Base-by-base conservation (phyloP, 768 basidiomycete species). In the Pisolithus marmoratus region DNA sequence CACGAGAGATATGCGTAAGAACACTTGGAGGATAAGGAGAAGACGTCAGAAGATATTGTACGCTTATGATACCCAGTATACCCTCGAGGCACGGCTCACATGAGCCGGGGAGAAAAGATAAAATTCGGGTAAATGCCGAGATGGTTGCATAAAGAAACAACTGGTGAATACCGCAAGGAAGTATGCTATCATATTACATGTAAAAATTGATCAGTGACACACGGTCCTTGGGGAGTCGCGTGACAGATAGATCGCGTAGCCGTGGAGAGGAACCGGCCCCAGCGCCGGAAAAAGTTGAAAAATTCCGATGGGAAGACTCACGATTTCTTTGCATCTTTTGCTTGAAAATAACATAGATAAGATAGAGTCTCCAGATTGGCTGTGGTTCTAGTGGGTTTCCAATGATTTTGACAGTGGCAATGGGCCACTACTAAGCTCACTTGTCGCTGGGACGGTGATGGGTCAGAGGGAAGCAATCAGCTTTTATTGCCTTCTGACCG, bases 311-410 rank as follows among this genome's bases (percentile, higher is more conserved):
- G n/a, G 19, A 24, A 26, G 61, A 61, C 54, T 62, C 58, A 60
- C 70, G 69, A 66, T 68, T 70, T 71, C 58, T 69, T 52, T 60
- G 63, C 70, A 72, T 72, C 57, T 71, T 64, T 66, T 20, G 49
- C 45, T 43, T 46, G 53, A 46, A 71, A 69, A 69, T 60, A 64
- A 72, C 69, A 70, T 70, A 59, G 65, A 60, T 55, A 60, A 54
- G 55, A 56, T 68, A 48, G 60, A 50, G 58, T 55, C 63, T 70
- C 69, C 69, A 70, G 69, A 67, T 69, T 70, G 69, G 57, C 63
- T 46, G 31, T 54, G 48, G 54, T 55, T n/a, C 60, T 62, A 44
- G 53, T 53, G 60, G 55, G 23, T 50, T 51, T 22, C 42, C 45
- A 51, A 55, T 19, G 42, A 22, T 55, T 34, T 34, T 46, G 48